Conservation (phyloP, 305 asterid genomes). For the Fraxinus angustifolia region DNA sequence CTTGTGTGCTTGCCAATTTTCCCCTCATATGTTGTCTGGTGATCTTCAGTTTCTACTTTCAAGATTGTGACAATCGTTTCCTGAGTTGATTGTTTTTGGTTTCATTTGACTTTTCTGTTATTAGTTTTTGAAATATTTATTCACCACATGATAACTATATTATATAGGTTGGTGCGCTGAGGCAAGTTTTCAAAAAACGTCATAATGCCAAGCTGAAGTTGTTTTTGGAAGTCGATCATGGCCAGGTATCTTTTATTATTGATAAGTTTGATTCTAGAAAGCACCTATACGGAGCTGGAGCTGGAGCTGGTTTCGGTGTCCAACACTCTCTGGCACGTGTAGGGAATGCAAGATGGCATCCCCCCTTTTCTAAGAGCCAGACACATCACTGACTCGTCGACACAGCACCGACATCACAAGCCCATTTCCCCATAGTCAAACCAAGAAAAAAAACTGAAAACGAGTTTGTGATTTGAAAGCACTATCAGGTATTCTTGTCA, state of each 20-base stretch:
- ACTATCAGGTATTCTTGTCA: neutral
- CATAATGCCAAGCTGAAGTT: constrained; percentile 82
- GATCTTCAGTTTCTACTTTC: neutral
- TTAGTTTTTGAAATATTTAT: neutral
- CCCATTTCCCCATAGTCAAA: neutral
- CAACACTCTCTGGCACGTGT: neutral
- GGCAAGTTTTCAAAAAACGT: constrained; percentile 75
- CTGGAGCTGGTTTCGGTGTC: too few species aligned
- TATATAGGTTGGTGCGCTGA: constrained; percentile 81
- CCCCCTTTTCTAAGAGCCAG: neutral
- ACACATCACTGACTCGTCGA: neutral
- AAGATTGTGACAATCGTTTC: neutral
- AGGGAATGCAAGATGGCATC: neutral
- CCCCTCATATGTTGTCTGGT: neutral
- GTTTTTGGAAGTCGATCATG: constrained; percentile 75
- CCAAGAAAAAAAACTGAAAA: neutral
- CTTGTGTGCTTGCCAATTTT: neutral
- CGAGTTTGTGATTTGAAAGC: neutral
- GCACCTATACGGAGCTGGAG: neutral
- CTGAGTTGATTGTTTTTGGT: neutral
- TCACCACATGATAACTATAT: constrained; percentile 9
- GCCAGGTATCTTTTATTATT: constrained; percentile 45
- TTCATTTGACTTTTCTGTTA: neutral
- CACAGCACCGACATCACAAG: neutral
- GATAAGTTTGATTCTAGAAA: neutral